phyloP scores from a whole-genome alignment of 2,329 filamentous ascomycete species.

The Aspergillus felis region DNA sequence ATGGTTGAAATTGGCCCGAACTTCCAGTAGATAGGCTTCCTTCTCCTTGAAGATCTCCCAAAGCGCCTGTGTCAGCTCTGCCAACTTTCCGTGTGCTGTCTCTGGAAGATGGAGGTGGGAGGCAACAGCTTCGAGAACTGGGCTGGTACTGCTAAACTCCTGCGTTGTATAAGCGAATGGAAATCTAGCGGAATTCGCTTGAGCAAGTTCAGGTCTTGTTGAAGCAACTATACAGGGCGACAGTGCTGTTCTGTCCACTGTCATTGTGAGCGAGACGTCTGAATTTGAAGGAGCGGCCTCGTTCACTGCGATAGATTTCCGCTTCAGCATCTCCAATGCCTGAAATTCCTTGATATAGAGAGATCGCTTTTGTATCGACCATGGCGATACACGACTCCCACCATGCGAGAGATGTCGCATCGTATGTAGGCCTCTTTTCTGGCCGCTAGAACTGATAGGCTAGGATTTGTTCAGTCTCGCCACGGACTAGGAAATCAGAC shows the following conservation, averaged over 20 bases:
- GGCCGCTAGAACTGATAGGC: constrained; percentile 16
- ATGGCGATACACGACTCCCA: background rate
- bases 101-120: constrained; percentile 53
- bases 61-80: constrained; percentile 51
- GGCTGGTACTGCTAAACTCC: constrained; percentile 42
- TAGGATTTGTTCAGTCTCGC: constrained; percentile 7
- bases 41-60: constrained; percentile 59
- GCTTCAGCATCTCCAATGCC: constrained; percentile 54
- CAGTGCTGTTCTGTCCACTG: constrained; percentile 59
- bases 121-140: constrained; percentile 36
- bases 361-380: constrained; percentile 42
- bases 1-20: constrained; percentile 43
- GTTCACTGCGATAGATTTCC: constrained; percentile 46
- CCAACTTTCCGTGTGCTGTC: constrained; percentile 44
- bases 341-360: constrained; percentile 55
- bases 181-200: constrained; percentile 50
- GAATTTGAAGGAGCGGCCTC: constrained; percentile 33
- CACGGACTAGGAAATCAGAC: background rate
- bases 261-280: constrained; percentile 57
- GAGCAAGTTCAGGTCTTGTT: constrained; percentile 45
- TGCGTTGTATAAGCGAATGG: constrained; percentile 58
- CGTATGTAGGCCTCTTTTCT: constrained; percentile 54
- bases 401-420: constrained; percentile 27
- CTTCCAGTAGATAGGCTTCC: constrained; percentile 61
- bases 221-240: constrained; percentile 63